Evolutionary conservation across 192 early-diverging fungal species (phyloP).

Genomic region (Umbelopsis sp.): DNA sequence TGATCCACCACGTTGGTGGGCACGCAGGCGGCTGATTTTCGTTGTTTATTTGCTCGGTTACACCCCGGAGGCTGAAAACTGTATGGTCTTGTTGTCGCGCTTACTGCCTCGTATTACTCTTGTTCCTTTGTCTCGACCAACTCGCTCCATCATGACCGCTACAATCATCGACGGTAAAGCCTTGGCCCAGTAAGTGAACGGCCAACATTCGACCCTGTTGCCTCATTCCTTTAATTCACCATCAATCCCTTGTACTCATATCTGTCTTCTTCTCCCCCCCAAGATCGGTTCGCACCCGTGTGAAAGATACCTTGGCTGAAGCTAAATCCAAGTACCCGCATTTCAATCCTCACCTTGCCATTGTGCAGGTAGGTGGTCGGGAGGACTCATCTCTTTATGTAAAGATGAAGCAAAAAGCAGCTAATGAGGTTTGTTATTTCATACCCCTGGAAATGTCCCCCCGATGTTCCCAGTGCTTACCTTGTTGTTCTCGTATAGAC

Average conservation of each 20-base stretch:
- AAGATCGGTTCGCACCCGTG: conserved; percentile 70
- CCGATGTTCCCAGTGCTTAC: background rate
- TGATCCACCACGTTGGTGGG: background rate
- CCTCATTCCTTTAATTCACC: background rate
- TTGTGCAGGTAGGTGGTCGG: conserved; percentile 91
- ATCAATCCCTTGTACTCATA: background rate
- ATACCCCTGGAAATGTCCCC: too few species aligned
- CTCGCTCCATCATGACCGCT: conserved; percentile 38
- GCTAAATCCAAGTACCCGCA: conserved; percentile 64
- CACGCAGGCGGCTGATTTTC: background rate
- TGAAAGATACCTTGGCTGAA: conserved; percentile 67
- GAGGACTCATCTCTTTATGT: conserved; percentile 95
- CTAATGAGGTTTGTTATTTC: conserved; percentile 60
- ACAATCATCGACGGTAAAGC: conserved; percentile 77
- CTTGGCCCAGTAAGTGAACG: conserved; percentile 67
- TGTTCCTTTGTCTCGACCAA: conserved; percentile 15
- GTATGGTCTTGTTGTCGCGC: conserved; percentile 16
- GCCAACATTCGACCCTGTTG: too few species aligned
- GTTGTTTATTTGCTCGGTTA: background rate
- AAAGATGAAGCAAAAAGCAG: conserved; percentile 88
- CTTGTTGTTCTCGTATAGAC: conserved; percentile 36
- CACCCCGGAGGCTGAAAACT: conserved; percentile 9
- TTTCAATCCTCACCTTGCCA: conserved; percentile 81
- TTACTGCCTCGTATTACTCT: background rate
- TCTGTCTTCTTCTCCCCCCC: background rate